Base-by-base conservation (phyloP, 805 yeast species). In the Pichia nanzhaoensis region DNA sequence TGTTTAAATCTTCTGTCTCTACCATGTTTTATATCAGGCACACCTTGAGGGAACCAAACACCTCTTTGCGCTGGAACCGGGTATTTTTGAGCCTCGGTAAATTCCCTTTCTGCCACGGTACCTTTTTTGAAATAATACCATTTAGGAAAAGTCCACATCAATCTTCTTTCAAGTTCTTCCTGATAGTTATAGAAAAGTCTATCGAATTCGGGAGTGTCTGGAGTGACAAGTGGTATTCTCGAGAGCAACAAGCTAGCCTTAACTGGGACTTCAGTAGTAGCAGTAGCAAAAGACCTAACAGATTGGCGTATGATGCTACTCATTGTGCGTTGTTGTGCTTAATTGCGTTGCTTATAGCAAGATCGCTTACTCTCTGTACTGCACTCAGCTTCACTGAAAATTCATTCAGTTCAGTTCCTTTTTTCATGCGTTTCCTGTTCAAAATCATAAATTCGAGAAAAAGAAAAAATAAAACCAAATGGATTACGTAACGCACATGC, bases 91-190 rank as follows among this genome's bases (percentile, higher is more conserved):
- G 82, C 81, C 55, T 79, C 78, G 43, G 81, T 67, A 65, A 79
- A 91, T 55, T 77, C 78, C 60, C 88, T 85, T 61, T 88, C 96
- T 3, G 95, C 78, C 50, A 93, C 70, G 1, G 97, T 83, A 50
- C 98, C 98, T 56, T 77, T 82, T 59, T 84, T 86, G 69, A 82
- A 93, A 68, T 90, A 93, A 61, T 80, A 90, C 77, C 88, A 88
- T 55, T 83, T 80, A 5, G 99, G 98, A 65, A 93, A 93, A 0
- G 98, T 89, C 96, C 96, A 89, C 95, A 90, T 89, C 54, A 93
- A 72, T 56, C 98, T 76, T 59, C 81, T 81, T 71, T 89, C 90
- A 45, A 93, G 72, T 62, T 86, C 95, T 42, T 79, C 77, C 64
- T 90, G 95, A 63, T 93, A 93, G 44, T 78, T 70, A 61, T 84